Evolutionary conservation across 2,329 filamentous ascomycete species (phyloP), one percentile per base, ranked within the genome.

Genomic region (Rhexocercosporidium sp.): DNA sequence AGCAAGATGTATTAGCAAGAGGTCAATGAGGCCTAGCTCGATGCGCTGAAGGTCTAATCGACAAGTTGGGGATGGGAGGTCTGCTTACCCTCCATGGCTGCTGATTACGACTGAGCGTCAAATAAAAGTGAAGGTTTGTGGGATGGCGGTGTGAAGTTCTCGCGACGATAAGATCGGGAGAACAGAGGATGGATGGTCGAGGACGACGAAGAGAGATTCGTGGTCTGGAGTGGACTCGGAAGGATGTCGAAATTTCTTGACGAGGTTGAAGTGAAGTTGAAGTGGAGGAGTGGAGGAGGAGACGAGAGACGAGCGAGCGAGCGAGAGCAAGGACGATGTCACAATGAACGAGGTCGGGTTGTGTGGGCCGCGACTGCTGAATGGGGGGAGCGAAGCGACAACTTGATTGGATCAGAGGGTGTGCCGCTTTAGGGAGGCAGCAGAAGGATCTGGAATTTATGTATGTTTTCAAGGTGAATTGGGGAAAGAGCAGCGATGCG

Each of bases 61-160:
- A 25, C n/a, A 62, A 54, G 41, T 56, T 68, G 59, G 41, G 59
- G 60, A 51, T 22, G 54, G 46, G 59, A 68, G 64, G 64, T 46
- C 69, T 70, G 75, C 79, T 75, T 74, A 80, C 79, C 78, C 78
- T 80, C 79, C 79, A 80, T 80, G 72, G 74, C 70, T 75, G 71
- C 72, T 70, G 75, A 77, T 77, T 78, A 78, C 74, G 77, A 73
- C 67, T 69, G 70, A 66, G 69, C 65, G 76, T 77, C 71, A 74
- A 76, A 69, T 70, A 72, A 74, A 74, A 70, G 69, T 70, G 65
- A 62, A 59, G 64, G 69, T 71, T 70, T 70, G 75, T 72, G 72
- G 71, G 72, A 73, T 73, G 66, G 71, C 71, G 71, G 70, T 73
- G 70, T 72, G 66, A 68, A 57, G 71, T 69, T 70, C 71, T 75